Percentiles rank a stretch among this genome's conserved stretches.
phyloP scores from a whole-genome alignment of 345 rosid species.

The Citrus mangshanensis region DNA sequence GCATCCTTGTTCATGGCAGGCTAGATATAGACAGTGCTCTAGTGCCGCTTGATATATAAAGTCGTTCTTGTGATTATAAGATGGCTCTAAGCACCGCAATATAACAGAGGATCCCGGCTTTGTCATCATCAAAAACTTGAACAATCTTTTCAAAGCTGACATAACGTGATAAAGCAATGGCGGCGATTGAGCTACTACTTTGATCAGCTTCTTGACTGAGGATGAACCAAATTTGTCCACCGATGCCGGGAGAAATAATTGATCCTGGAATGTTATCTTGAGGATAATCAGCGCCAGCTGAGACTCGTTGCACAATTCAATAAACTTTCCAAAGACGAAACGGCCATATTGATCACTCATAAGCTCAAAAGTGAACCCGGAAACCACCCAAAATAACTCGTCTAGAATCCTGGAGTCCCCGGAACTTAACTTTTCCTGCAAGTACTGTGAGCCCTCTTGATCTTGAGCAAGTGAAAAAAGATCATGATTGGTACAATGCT shows the following conservation, averaged over 20 bases:
- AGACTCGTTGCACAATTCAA: constrained; percentile 12
- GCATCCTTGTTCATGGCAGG: constrained; percentile 21
- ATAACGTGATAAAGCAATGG: neutral
- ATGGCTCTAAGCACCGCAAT: constrained; percentile 1
- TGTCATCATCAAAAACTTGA: constrained; percentile 5
- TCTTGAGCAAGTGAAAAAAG: neutral
- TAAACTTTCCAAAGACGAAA: constrained; percentile 12
- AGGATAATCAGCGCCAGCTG: constrained; percentile 1
- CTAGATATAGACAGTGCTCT: constrained; percentile 14
- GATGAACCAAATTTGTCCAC: constrained; percentile 11
- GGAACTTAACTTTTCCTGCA: neutral
- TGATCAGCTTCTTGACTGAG: constrained; percentile 18
- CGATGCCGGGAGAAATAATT: neutral
- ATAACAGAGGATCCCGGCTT: constrained; percentile 11
- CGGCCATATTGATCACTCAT: constrained; percentile 19
- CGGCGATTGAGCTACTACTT: neutral
- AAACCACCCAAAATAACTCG: neutral
- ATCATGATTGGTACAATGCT: no score
- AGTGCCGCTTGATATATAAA: constrained; percentile 11
- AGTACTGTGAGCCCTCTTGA: constrained; percentile 9
- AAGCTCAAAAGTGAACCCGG: neutral
- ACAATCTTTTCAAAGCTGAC: neutral
- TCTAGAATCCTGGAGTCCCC: neutral
- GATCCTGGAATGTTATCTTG: neutral
- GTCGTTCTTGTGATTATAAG: neutral